Evolutionary conservation across 345 rosid species (phyloP).

Genomic region (Populus tremula): DNA sequence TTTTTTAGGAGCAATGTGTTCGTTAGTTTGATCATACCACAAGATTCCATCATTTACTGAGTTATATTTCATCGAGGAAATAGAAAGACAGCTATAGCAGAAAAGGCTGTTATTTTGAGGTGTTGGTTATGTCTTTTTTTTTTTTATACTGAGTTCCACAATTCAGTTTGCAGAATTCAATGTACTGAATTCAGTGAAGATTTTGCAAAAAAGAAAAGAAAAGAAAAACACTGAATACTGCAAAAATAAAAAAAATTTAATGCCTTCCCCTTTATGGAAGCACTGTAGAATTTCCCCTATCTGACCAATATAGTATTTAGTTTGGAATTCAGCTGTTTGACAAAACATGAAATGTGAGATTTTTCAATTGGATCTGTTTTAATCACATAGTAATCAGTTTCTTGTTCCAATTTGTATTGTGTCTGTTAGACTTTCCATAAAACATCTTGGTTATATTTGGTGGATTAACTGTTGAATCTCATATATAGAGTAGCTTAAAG

Average conservation of each 20-base stretch:
- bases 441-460: background rate
- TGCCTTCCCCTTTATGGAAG: background rate
- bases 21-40: background rate
- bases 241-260: no score
- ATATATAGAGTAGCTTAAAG: background rate
- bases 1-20: no score
- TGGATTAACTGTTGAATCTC: no score
- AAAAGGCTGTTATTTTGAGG: background rate
- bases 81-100: background rate
- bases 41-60: background rate
- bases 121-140: background rate
- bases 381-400: background rate
- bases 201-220: background rate
- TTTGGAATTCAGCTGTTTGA: slow-evolving; percentile 1
- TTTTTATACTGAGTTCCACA: background rate
- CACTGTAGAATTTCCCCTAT: background rate
- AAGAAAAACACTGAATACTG: background rate
- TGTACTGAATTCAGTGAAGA: background rate
- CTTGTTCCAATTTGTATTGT: background rate
- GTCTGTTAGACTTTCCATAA: background rate
- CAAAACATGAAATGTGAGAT: background rate
- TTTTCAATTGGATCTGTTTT: background rate
- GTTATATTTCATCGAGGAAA: background rate
- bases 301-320: background rate
- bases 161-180: background rate